These are phyloP conservation scores for Astrothelium subdiscretum DNA, from an alignment of 495 filamentous ascomycete genomes.

Conservation along the genomic window DNA sequence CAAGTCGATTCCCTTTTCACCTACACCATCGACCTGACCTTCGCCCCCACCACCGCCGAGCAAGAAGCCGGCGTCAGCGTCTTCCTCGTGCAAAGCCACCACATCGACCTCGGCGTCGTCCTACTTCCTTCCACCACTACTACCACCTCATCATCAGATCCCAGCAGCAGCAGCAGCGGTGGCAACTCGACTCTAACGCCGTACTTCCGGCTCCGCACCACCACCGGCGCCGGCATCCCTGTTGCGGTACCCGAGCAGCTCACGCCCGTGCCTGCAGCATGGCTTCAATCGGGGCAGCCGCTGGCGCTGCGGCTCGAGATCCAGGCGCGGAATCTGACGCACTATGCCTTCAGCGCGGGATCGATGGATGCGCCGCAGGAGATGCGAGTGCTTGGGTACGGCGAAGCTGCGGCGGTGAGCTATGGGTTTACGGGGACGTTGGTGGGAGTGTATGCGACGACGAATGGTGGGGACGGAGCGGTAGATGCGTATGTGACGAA, in stretches of 20 bases:
- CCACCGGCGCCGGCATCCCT: slow-evolving; percentile 10
- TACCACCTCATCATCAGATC: not conserved
- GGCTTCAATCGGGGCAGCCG: slow-evolving; percentile 18
- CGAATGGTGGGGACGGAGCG: slow-evolving; percentile 34
- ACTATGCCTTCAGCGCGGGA: slow-evolving; percentile 36
- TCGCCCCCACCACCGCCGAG: slow-evolving; percentile 22
- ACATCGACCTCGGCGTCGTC: slow-evolving; percentile 39
- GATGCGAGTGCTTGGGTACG: slow-evolving; percentile 28
- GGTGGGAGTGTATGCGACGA: slow-evolving; percentile 41
- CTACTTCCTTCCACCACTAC: slow-evolving; percentile 8
- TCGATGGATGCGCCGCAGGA: slow-evolving; percentile 23
- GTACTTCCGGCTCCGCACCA: slow-evolving; percentile 16
- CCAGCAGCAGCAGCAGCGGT: not conserved
- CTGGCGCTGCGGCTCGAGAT: slow-evolving; percentile 31
- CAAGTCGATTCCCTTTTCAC: slow-evolving; percentile 42
- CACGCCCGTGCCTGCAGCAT: slow-evolving; percentile 29
- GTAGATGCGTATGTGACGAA: slow-evolving; percentile 34
- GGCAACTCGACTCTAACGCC: slow-evolving; percentile 4
- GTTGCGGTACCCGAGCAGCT: slow-evolving; percentile 22
- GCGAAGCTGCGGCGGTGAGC: slow-evolving; percentile 33
- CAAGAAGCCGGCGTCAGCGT: slow-evolving; percentile 27
- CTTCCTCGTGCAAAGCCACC: slow-evolving; percentile 43
- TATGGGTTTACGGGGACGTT: slow-evolving; percentile 42
- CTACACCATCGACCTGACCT: slow-evolving; percentile 33
- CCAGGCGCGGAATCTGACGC: slow-evolving; percentile 33